phyloP scores from a whole-genome alignment of 75 land plant species.

The Pinus taeda region DNA sequence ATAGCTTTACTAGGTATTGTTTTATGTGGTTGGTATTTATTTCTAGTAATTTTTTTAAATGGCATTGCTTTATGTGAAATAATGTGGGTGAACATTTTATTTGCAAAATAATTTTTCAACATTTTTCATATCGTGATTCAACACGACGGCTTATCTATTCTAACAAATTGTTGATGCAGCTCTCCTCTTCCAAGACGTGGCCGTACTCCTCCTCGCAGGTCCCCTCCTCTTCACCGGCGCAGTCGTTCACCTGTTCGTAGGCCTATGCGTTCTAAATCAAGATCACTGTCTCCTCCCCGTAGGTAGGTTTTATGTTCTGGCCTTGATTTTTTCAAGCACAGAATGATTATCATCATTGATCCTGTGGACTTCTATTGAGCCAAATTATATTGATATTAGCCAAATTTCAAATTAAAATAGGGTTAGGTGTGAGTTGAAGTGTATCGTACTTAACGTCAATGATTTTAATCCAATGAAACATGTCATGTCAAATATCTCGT shows the following conservation, averaged over 20 bases:
- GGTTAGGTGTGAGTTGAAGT: no score
- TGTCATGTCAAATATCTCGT: no score
- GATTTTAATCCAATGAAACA: no score
- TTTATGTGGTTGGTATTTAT: neutral
- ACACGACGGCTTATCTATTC: neutral
- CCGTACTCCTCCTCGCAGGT: constrained; percentile 87
- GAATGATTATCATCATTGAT: neutral
- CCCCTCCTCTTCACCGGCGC: constrained; percentile 64
- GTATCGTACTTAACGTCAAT: no score
- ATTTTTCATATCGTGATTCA: neutral
- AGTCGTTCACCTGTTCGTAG: constrained; percentile 84
- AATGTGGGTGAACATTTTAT: neutral
- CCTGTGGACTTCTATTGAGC: neutral
- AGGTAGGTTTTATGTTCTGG: constrained; percentile 43
- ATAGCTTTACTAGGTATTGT: neutral
- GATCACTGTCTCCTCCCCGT: constrained; percentile 74
- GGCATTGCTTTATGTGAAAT: neutral
- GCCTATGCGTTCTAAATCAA: constrained; percentile 72
- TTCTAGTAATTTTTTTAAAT: neutral
- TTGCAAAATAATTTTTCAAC: neutral
- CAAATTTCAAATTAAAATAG: neutral
- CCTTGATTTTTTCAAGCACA: no score
- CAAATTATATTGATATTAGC: neutral
- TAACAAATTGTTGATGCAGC: neutral
- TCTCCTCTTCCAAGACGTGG: constrained; percentile 67